Evolutionary conservation across 2,329 filamentous ascomycete species (phyloP).

Genomic region (Fusarium fracticaudum): DNA sequence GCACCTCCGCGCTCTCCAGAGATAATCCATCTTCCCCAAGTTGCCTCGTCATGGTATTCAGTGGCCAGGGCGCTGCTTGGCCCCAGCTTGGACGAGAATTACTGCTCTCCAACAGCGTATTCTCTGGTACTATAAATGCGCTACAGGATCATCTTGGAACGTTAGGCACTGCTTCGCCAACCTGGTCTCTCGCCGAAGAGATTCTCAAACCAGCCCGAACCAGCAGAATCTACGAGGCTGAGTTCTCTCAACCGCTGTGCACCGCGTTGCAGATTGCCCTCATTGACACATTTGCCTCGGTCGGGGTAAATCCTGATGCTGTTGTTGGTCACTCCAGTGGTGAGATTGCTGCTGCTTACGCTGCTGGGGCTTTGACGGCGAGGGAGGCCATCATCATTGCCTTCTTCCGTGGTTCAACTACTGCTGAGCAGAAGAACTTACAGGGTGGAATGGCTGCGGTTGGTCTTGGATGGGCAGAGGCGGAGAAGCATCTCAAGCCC

Average conservation of each 20-base stretch:
- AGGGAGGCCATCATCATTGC: constrained; percentile 52
- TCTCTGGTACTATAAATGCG: constrained; percentile 14
- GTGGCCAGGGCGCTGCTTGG: neutral
- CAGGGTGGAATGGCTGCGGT: constrained; percentile 53
- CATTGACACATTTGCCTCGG: constrained; percentile 49
- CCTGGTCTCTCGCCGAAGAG: neutral
- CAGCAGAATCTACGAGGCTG: neutral
- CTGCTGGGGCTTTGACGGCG: constrained; percentile 49
- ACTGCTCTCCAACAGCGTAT: constrained; percentile 5
- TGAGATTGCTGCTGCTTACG: constrained; percentile 58
- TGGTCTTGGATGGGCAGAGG: constrained; percentile 46
- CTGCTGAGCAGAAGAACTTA: neutral
- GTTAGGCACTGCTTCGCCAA: neutral
- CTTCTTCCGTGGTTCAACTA: constrained; percentile 50
- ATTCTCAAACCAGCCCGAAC: neutral
- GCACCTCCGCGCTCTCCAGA: neutral
- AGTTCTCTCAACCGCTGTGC: constrained; percentile 51
- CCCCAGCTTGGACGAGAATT: constrained; percentile 1
- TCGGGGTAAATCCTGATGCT: constrained; percentile 46
- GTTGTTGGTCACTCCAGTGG: constrained; percentile 56
- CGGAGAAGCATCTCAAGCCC: constrained; percentile 28
- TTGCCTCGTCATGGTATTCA: neutral
- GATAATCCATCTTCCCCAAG: neutral
- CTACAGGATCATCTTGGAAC: neutral
- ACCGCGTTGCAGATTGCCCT: constrained; percentile 58